Evolutionary conservation across 768 basidiomycete species (phyloP), one percentile per base, ranked within the genome.

Genomic region (Mycena alexandri): DNA sequence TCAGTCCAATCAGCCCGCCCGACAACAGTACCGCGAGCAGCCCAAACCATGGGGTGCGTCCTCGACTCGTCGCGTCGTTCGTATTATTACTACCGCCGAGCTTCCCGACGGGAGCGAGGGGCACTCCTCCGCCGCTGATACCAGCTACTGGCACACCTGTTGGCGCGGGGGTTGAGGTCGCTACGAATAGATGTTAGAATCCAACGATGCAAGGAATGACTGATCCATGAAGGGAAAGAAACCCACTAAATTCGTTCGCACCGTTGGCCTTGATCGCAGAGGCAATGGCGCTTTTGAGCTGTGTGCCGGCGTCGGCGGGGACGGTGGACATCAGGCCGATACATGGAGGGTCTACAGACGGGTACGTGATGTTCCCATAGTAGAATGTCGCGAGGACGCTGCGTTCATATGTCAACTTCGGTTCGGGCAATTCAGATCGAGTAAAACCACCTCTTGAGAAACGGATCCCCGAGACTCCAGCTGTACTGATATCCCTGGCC

Each of bases 381-480:
- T 93, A 86, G 74, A 88, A 93, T 22, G 91, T 79, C 13, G 88
- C 83, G 19, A 93, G 72, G 9, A 89, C 90, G 16, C 93, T 92
- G 69, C 38, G 16, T 2, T 50, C 52, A 19, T n/a, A 29, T 19
- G 33, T 46, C 41, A 44, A 24, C 16, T n/a, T 38, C 2, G 9
- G 24, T 53, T 29, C 43, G 51, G 29, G 25, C 25, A 57, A 53
- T 41, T 9, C 7, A 63, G 52, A 44, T n/a, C 13, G 14, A 38
- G 36, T 22, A 21, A 33, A 24, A 79, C 87, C 67, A 93, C 91
- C 90, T 84, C 74, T 93, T 93, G 64, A 94, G 72, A 71, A 93
- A 93, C 1, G 93, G 92, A 69, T 85, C 86, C 2, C 93, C 93
- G 34, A 94, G 78, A 77, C 87, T 93, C 92, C 93, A 94, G 71